A percentile compares a stretch with the other conserved stretches of the same genome.
Conservation (phyloP, 306 rosid genomes). For the Biancaea sappan region DNA sequence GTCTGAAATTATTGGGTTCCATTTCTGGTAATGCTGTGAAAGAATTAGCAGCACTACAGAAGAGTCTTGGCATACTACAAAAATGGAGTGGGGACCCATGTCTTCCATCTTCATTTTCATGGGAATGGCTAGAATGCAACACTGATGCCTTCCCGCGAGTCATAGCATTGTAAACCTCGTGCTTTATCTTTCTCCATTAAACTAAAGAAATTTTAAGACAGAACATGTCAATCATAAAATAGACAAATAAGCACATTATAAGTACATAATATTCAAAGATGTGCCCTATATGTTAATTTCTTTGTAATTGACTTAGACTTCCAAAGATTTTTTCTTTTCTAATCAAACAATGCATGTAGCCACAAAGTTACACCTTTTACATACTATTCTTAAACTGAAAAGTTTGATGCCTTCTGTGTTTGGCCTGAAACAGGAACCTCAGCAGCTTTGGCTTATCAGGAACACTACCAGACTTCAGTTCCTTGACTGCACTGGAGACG, state of each 20-base stretch:
- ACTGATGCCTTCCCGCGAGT: slow-evolving; percentile 24
- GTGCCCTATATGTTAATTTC: too few species aligned
- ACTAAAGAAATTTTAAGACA: too few species aligned
- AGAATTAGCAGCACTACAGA: slow-evolving; percentile 31
- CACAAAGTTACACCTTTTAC: too few species aligned
- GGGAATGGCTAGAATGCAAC: slow-evolving; percentile 41
- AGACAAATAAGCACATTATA: too few species aligned
- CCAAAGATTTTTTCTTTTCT: too few species aligned
- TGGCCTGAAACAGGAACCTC: slow-evolving; percentile 31
- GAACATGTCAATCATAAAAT: too few species aligned
- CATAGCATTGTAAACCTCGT: slow-evolving; percentile 24
- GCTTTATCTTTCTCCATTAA: background rate
- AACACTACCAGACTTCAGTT: slow-evolving; percentile 38
- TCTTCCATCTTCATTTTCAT: slow-evolving; percentile 24
- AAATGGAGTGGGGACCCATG: slow-evolving; percentile 41
- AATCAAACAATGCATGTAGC: too few species aligned
- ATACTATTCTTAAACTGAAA: too few species aligned
- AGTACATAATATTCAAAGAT: too few species aligned
- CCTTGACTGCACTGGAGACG: slow-evolving; percentile 39
- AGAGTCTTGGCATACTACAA: background rate
- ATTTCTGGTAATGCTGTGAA: background rate
- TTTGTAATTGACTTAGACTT: too few species aligned
- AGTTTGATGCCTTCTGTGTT: background rate
- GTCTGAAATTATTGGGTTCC: background rate
- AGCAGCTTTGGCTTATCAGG: slow-evolving; percentile 39